Evolutionary conservation across 805 yeast species (phyloP), one percentile per base, ranked within the genome.

Genomic region (Tetrapisispora fleetii): DNA sequence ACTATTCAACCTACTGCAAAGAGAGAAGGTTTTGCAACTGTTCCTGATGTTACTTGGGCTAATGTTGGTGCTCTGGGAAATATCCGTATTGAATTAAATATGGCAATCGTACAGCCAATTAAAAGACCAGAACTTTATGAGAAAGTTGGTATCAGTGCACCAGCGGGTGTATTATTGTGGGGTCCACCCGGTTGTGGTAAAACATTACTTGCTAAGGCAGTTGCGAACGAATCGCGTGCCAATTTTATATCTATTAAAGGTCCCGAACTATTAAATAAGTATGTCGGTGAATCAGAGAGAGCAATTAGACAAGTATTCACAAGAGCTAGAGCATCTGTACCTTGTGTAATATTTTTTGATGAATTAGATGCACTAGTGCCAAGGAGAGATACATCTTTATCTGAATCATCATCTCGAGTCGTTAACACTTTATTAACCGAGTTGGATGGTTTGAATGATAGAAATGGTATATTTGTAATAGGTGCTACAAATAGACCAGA

Each of bases 101-200:
- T 89, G 93, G 95, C 98, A 14, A 88, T 93, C 54, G 99, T 93
- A 1, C 97, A 91, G 64, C 99, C 99, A 1, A 90, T 93, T 56
- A 82, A 83, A 59, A 78, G 86, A 54, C 99, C 99, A 1, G 97
- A 91, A 53, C 69, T 91, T 19, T 93, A 85, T 62, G 81, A 80
- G 53, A 80, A 81, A 50, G 97, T 90, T 11, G 99, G 99, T 65
- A 90, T 93, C 40, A 80, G 88, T 48, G 96, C 97, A 0, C 98
- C 98, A 2, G 89, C 96, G 0, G 99, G 99, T 49, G 99, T 93
- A 1, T 69, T 93, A 24, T 77, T 93, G 74, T 93, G 99, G 99
- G 99, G 99, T 0, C 99, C 99, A 1, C 99, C 99, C 3, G 99
- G 99, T 36, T 93, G 98, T 70, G 99, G 99, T 75, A 93, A 93